phyloP scores from a whole-genome alignment of 108 stramenopile genomes.

The Fragilaria crotonensis region DNA sequence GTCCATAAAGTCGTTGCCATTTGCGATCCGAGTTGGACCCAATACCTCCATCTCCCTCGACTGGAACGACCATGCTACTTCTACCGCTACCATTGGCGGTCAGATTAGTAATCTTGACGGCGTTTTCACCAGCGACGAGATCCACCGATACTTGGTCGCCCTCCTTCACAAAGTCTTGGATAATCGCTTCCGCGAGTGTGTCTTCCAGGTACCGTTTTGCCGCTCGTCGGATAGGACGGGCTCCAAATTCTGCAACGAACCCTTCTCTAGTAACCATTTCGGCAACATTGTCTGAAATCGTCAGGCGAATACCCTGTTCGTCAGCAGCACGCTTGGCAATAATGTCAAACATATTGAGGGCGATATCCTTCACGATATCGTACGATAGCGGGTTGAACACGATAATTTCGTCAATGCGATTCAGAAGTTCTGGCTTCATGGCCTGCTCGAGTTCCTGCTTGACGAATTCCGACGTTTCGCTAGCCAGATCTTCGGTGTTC shows the following conservation, averaged over 20 bases:
- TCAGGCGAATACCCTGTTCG: constrained; percentile 42
- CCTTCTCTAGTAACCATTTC: constrained; percentile 58
- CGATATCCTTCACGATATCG: constrained; percentile 69
- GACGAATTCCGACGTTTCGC: constrained; percentile 27
- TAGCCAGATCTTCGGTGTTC: constrained; percentile 17
- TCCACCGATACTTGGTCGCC: constrained; percentile 56
- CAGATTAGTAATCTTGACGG: constrained; percentile 23
- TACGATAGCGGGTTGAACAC: constrained; percentile 77
- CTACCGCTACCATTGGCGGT: constrained; percentile 6
- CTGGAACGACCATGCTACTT: constrained; percentile 20
- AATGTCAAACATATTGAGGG: constrained; percentile 38
- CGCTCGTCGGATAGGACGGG: constrained; percentile 66
- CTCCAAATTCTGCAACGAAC: constrained; percentile 53
- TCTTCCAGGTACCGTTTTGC: constrained; percentile 69
- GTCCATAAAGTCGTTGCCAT: constrained; percentile 22
- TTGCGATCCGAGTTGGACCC: constrained; percentile 13
- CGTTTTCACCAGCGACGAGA: constrained; percentile 19
- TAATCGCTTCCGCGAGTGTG: constrained; percentile 61
- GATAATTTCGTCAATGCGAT: constrained; percentile 95
- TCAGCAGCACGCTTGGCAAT: constrained; percentile 38
- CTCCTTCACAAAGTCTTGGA: constrained; percentile 56
- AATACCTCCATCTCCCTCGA: constrained; percentile 33
- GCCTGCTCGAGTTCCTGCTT: constrained; percentile 57
- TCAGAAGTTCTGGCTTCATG: constrained; percentile 89
- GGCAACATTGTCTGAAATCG: constrained; percentile 41